phyloP scores from a whole-genome alignment of 2,329 filamentous ascomycete species.

The Aspergillus felis region DNA sequence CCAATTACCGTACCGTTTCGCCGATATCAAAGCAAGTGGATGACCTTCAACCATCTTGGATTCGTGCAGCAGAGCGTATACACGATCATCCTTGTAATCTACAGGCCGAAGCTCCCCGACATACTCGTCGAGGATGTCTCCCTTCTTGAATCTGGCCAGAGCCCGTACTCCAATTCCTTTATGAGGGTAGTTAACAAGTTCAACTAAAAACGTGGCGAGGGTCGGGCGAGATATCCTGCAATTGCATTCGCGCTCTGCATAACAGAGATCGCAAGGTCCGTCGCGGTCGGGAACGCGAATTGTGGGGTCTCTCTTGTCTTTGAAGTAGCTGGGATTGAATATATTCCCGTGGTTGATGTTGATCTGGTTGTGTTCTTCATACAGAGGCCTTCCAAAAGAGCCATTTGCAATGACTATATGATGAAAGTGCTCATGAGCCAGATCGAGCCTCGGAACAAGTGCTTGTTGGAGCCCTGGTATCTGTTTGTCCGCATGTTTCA shows the following conservation, averaged over 20 bases:
- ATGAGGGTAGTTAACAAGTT: slow-evolving; percentile 25
- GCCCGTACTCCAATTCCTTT: slow-evolving; percentile 31
- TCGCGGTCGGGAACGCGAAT: slow-evolving; percentile 8
- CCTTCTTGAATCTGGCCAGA: slow-evolving; percentile 20
- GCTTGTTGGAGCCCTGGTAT: slow-evolving; percentile 3
- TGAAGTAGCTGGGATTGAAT: slow-evolving; percentile 9
- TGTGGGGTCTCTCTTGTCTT: slow-evolving; percentile 10
- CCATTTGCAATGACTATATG: slow-evolving; percentile 7
- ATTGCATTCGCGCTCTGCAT: slow-evolving; percentile 10
- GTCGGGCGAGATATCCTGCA: slow-evolving; percentile 11
- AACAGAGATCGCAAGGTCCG: slow-evolving; percentile 18
- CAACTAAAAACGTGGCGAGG: slow-evolving; percentile 21
- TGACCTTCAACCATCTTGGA: neutral
- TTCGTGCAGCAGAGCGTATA: slow-evolving; percentile 17
- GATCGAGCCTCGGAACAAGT: neutral
- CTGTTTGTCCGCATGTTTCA: slow-evolving; percentile 5
- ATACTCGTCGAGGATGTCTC: slow-evolving; percentile 24
- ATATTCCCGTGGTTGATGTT: slow-evolving; percentile 8
- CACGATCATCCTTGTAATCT: slow-evolving; percentile 3
- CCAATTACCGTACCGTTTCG: slow-evolving; percentile 28
- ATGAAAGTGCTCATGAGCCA: slow-evolving; percentile 13
- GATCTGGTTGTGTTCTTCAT: slow-evolving; percentile 9
- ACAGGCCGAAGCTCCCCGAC: slow-evolving; percentile 19
- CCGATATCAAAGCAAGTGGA: slow-evolving; percentile 10
- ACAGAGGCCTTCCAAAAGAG: slow-evolving; percentile 3